Base-by-base conservation (phyloP, 495 filamentous ascomycete genomes). In the Penicillium crystallinum region DNA sequence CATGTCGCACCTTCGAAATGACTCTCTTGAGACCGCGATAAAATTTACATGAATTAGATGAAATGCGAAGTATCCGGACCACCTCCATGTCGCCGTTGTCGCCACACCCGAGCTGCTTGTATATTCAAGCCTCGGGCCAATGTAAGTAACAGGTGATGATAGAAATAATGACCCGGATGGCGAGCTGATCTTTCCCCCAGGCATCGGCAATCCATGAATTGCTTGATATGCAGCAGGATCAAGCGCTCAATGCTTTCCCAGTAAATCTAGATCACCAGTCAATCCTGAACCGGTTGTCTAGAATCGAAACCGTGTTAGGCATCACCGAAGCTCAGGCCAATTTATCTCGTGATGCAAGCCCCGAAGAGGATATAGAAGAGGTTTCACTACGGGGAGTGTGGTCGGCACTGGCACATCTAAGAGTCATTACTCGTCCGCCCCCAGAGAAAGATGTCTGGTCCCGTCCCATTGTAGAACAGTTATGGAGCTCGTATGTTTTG, bases 71-170 rank as follows among this genome's bases (percentile, higher is more conserved):
- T 72, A 1, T 65, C 69, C 35, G 68, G 65, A n/a, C 27, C 53
- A 33, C 58, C 67, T 34, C 65, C 69, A 12, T 72, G 69, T 57
- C 66, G 66, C 34, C 63, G 71, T 46, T 74, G 71, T 46, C 52
- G 57, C 38, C 59, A 59, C n/a, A 62, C 52, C 37, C 61, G 64
- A n/a, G 52, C 60, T 6, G 35, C 65, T 25, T 74, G 70, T 53
- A 49, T 74, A 14, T 74, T 74, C 50, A 70, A 69, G 46, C 70
- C 69, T n/a, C 55, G 70, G 34, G 68, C 69, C 17, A 72, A 74
- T 67, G 69, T 74, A 42, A 52, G 65, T 34, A 37, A 25, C 10
- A 4, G 3, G n/a, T 34, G 6, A 17, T 25, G 19, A 21, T 29
- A 15, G 15, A 31, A 2, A 46, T 15, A 10, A 27, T 27, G 4